phyloP scores from a whole-genome alignment of 768 basidiomycete species.

The Pisolithus tinctorius region DNA sequence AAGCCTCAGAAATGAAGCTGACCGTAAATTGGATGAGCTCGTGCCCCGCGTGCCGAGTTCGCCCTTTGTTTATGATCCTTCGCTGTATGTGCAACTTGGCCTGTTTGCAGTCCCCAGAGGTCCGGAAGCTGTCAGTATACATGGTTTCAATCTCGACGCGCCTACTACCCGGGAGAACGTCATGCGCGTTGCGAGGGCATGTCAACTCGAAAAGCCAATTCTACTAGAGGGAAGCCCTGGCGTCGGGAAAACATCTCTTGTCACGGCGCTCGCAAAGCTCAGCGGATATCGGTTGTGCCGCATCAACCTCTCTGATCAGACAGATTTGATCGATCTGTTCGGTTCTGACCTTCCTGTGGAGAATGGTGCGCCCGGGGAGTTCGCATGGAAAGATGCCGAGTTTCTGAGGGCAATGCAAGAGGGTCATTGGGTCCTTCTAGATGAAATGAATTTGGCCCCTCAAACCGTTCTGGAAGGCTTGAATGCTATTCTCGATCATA shows the following conservation, averaged over 20 bases:
- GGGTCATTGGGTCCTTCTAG: conserved; percentile 97
- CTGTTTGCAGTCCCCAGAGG: conserved; percentile 69
- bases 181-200: conserved; percentile 82
- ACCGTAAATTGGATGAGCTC: conserved; percentile 46
- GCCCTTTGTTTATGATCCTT: conserved; percentile 26
- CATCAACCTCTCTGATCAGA: conserved; percentile 98
- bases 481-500: conserved; percentile 93
- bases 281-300: conserved; percentile 77
- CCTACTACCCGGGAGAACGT: conserved; percentile 88
- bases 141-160: conserved; percentile 73
- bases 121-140: conserved; percentile 24
- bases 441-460: conserved; percentile 98
- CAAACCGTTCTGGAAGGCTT: conserved; percentile 96
- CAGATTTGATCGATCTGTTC: conserved; percentile 92
- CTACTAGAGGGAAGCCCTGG: conserved; percentile 96
- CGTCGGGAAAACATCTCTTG: conserved; percentile 93
- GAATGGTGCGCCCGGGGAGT: conserved; percentile 85
- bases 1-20: conserved; percentile 56
- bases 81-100: conserved; percentile 52
- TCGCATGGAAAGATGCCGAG: conserved; percentile 96
- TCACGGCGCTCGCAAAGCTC: conserved; percentile 78
- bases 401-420: conserved; percentile 89
- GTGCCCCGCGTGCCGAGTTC: conserved; percentile 36
- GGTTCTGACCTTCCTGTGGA: conserved; percentile 95
- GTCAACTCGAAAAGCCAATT: conserved; percentile 86